Base-by-base conservation (phyloP, 495 filamentous ascomycete species). In the Daldinia bambusicola region DNA sequence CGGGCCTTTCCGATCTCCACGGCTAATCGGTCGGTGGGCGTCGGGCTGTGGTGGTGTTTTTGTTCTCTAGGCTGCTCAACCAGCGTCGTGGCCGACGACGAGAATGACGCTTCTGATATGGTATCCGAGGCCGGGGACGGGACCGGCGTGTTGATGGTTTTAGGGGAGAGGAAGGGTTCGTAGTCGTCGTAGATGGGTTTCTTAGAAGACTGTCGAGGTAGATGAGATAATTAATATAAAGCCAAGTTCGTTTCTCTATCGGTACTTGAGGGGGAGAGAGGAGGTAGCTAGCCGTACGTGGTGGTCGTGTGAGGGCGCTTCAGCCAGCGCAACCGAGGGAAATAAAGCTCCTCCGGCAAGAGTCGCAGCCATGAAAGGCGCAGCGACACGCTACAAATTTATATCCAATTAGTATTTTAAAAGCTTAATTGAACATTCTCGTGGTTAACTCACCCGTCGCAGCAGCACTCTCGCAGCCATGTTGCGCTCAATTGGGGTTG, bases 171-270 rank as follows among this genome's bases (percentile, higher is more conserved):
- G 63, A 71, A 75, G 9, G 56, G 67, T 74, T 84, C 77, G 78
- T 86, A 84, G 80, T 92, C 89, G 77, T 95, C 92, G 85, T 97
- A 97, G 82, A 97, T 95, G 56, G 94, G 88, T 84, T 96, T 97
- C 74, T 89, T 91, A 77, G 85, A 73, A 66, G 71, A 74, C 69
- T 78, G 48, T 80, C 83, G 74, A 40, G 57, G n/a, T 14, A 12
- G 0, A 41, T 32, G 69, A 53, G 34, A 63, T 56, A 74, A 26
- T 26, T 26, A 26, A 26, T 26, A 55, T 37, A 40, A 34, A 38
- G 8, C 30, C 20, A 9, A 26, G 26, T 13, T 30, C 13, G 14
- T 26, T 26, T 32, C 30, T 1, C 34, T 58, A 30, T 32, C n/a
- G 30, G 37, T 6, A 67, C 40, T 45, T 48, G 53, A 26, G 13